Conservation (phyloP, 2,329 filamentous ascomycete species). For the Fusarium succisae region DNA sequence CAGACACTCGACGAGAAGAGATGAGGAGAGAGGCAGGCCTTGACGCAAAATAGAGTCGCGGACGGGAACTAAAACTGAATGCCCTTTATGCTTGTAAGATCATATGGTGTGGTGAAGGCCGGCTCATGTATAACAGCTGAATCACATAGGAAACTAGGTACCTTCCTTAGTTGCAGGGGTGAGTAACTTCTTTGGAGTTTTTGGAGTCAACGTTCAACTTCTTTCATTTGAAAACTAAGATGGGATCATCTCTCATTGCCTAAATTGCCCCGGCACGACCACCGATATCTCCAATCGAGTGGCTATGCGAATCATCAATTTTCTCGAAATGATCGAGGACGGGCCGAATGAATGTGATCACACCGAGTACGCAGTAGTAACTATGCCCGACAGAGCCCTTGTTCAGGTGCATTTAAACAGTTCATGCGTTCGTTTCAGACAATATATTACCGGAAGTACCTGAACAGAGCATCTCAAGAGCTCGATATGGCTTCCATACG, state of each 20-base stretch:
- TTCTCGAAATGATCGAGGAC: neutral
- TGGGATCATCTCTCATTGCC: neutral
- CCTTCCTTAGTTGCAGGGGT: conserved; percentile 1
- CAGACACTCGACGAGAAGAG: conserved; percentile 56
- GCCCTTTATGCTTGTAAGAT: conserved; percentile 34
- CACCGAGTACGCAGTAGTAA: neutral
- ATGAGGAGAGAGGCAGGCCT: conserved; percentile 61
- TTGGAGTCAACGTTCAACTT: conserved; percentile 4
- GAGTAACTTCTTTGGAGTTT: conserved; percentile 27
- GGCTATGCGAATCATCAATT: neutral
- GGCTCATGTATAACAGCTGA: conserved; percentile 34
- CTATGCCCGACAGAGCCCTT: neutral
- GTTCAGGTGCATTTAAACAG: neutral
- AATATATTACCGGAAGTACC: too few relatives aligned
- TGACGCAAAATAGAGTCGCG: conserved; percentile 43
- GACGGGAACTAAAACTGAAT: neutral
- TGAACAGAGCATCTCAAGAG: neutral
- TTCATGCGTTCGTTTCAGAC: neutral
- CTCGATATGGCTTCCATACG: neutral
- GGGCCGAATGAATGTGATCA: neutral
- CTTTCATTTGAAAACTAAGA: conserved; percentile 1
- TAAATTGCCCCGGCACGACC: neutral
- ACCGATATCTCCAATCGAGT: neutral
- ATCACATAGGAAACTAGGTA: neutral
- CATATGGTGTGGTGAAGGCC: conserved; percentile 23